A percentile compares a stretch with the other conserved stretches of the same genome.
Evolutionary conservation across 768 basidiomycete species (phyloP).

Genomic region (Cytidiella melzeri): DNA sequence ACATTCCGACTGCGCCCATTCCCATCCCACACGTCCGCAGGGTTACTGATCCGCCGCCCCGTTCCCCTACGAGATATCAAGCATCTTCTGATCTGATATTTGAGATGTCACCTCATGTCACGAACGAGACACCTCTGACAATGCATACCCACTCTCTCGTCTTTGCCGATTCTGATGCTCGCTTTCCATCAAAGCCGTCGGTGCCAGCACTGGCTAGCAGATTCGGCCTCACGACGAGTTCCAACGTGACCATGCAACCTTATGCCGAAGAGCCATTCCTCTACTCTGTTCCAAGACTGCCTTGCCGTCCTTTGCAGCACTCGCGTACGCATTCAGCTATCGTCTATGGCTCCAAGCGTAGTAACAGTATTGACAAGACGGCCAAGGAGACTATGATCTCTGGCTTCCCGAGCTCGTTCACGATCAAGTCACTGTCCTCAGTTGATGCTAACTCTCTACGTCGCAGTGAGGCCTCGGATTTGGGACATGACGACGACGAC

Average conservation of each 20-base stretch:
- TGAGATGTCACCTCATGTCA: constrained; percentile 41
- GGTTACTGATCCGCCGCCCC: constrained; percentile 13
- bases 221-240: constrained; percentile 4
- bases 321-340: constrained; percentile 7
- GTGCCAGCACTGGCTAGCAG: constrained; percentile 6
- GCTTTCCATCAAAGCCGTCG: constrained; percentile 12
- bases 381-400: neutral
- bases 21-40: constrained; percentile 14
- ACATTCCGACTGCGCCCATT: constrained; percentile 11
- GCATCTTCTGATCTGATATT: constrained; percentile 43
- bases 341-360: neutral
- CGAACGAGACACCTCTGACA: constrained; percentile 14
- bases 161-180: constrained; percentile 12
- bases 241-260: constrained; percentile 3
- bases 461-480: neutral
- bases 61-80: constrained; percentile 23
- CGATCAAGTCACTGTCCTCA: neutral
- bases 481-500: neutral
- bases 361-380: too few species aligned
- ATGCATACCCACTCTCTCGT: constrained; percentile 16
- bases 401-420: neutral
- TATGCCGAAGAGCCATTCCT: constrained; percentile 15
- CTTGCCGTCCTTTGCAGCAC: constrained; percentile 9
- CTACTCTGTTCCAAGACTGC: constrained; percentile 14
- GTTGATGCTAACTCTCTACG: neutral